Base-by-base conservation (phyloP, 805 yeast genomes). In the Wickerhamiella sorbophila region DNA sequence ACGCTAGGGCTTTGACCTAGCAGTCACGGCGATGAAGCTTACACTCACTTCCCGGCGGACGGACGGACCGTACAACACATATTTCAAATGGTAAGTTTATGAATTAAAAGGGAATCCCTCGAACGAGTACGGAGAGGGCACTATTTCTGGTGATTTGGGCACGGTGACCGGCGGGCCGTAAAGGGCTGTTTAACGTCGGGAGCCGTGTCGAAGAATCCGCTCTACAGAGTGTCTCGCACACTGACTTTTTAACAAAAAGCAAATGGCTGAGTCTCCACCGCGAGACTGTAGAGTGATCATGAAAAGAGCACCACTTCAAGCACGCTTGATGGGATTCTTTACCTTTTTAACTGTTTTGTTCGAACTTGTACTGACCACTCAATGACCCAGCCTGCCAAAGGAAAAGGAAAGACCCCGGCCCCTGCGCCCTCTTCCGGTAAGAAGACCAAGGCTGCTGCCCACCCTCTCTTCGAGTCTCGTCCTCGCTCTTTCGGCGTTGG, bases 331-430 rank as follows among this genome's bases (percentile, higher is more conserved):
- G 18, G 33, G 18, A 22, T 12, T 26, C 27, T 14, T 17, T 21
- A 17, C 17, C 39, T 39, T 32, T 34, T 39, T 33, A 33, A 33
- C 15, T 34, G 19, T 26, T 32, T 26, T 31, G 24, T 39, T 36
- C 33, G 47, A 43, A 43, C 47, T 32, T 47, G 42, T 51, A 51
- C 54, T 53, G 50, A 50, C 49, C 51, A 52, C 56, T 53, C 55
- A 53, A 53, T 53, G 55, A 53, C 55, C 50, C 53, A 54, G 58
- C 55, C 57, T 49, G 53, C 56, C 40, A 78, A 75, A 74, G 86
- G 84, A 77, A 94, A 85, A 62, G 96, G 95, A 62, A 94, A 96
- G 75, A 88, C 96, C 67, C 98, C 98, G 70, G 80, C 86, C 67
- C 86, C 95, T 64, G 64, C 83, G 37, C 57, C 57, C 35, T 45